Percentiles rank a stretch among this genome's conserved stretches.
These are phyloP conservation scores for Lactarius sp. DNA, from an alignment of 768 basidiomycete species.

Conservation along the genomic window DNA sequence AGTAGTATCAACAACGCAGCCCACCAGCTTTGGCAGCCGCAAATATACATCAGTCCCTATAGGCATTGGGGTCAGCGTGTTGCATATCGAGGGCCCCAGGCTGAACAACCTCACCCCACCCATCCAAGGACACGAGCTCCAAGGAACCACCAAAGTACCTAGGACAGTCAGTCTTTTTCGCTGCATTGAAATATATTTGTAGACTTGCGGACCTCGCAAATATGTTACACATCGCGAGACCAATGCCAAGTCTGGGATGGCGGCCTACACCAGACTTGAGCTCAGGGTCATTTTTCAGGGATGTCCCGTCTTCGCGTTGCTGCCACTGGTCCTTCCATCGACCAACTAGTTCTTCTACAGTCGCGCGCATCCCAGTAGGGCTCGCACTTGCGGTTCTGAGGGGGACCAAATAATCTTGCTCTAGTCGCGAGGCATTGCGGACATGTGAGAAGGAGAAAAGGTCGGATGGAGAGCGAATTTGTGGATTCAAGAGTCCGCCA, in stretches of 20 bases:
- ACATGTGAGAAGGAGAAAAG: slow-evolving; percentile 88
- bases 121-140: slow-evolving; percentile 73
- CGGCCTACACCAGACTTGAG: slow-evolving; percentile 42
- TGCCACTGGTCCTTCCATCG: slow-evolving; percentile 38
- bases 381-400: slow-evolving; percentile 58
- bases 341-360: slow-evolving; percentile 72
- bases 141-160: slow-evolving; percentile 84
- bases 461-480: slow-evolving; percentile 63
- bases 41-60: slow-evolving; percentile 80
- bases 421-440: slow-evolving; percentile 67
- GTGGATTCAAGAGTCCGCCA: slow-evolving; percentile 57
- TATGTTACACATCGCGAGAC: slow-evolving; percentile 85
- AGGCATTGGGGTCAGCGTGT: slow-evolving; percentile 8
- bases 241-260: slow-evolving; percentile 72
- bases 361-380: slow-evolving; percentile 63
- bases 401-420: slow-evolving; percentile 61
- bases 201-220: slow-evolving; percentile 60
- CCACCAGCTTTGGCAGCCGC: slow-evolving; percentile 72
- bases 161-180: background rate
- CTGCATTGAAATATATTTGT: background rate
- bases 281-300: slow-evolving; percentile 37
- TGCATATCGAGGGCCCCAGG: background rate
- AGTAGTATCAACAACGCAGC: slow-evolving; percentile 26
- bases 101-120: slow-evolving; percentile 60
- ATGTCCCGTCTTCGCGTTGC: slow-evolving; percentile 26